Evolutionary conservation across 2,329 filamentous ascomycete genomes (phyloP).

Genomic region (Myrmaecium sp.): DNA sequence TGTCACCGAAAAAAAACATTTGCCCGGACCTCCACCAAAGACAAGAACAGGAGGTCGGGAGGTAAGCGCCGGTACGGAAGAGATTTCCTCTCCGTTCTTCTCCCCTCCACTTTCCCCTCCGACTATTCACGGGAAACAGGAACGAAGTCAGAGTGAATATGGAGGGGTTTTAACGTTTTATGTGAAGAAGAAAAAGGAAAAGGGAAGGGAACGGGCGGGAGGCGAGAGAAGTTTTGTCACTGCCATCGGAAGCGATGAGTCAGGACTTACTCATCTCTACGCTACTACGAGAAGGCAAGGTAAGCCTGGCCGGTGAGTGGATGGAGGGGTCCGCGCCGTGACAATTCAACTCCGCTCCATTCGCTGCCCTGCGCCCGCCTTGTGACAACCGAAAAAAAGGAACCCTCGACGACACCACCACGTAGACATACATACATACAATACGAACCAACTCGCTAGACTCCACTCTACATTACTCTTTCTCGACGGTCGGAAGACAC

Average conservation of each 20-base stretch:
- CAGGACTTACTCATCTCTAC: neutral
- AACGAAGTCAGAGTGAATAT: constrained; percentile 52
- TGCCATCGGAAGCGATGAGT: constrained; percentile 17
- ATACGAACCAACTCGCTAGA: too few relatives aligned
- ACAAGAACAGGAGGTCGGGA: too few relatives aligned
- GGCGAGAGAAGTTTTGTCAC: constrained; percentile 25
- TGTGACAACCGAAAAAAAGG: neutral
- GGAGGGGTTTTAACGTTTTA: constrained; percentile 27
- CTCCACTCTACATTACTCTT: too few relatives aligned
- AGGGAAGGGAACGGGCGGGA: constrained; percentile 9
- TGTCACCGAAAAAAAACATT: too few relatives aligned
- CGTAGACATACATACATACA: too few relatives aligned
- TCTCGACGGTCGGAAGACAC: too few relatives aligned
- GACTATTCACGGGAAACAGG: constrained; percentile 39
- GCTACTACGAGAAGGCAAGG: constrained; percentile 22
- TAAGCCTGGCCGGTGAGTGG: constrained; percentile 3
- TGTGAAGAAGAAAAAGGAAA: constrained; percentile 16
- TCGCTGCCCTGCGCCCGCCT: neutral
- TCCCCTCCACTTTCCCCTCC: constrained; percentile 56
- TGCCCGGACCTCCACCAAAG: too few relatives aligned
- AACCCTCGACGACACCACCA: neutral
- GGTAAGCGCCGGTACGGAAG: too few relatives aligned
- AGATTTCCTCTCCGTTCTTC: too few relatives aligned
- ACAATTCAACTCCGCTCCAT: too few relatives aligned
- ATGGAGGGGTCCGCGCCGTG: neutral